A percentile compares a stretch with the other conserved stretches of the same genome.
Conservation (phyloP, 495 filamentous ascomycete genomes). For the Aspergillus funiculosus region DNA sequence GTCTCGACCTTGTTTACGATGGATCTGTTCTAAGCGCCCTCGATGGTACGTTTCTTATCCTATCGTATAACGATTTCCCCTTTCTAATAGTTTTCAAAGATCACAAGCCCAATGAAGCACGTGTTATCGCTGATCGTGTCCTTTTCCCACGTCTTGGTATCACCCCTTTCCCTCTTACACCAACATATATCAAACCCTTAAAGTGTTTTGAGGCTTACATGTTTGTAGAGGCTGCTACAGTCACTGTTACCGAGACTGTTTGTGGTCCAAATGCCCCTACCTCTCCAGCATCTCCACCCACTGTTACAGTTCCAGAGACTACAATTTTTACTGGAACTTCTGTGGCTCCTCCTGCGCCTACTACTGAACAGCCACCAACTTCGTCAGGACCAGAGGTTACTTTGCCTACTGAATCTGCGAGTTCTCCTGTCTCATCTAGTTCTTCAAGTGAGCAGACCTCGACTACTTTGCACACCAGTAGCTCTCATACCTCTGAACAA, state of each 20-base stretch:
- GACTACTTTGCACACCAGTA: constrained; percentile 3
- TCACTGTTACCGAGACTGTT: constrained; percentile 22
- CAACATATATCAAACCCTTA: neutral
- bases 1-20: neutral
- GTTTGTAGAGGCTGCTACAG: constrained; percentile 12
- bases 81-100: constrained; percentile 1
- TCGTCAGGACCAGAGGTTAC: constrained; percentile 2
- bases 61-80: neutral
- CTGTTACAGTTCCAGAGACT: constrained; percentile 7
- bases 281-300: neutral
- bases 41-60: constrained; percentile 4
- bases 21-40: neutral
- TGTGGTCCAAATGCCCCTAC: constrained; percentile 12
- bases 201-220: neutral
- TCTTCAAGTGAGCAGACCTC: neutral
- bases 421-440: neutral
- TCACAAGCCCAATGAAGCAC: neutral
- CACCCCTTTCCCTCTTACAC: neutral
- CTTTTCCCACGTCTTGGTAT: constrained; percentile 15
- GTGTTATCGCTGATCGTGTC: neutral
- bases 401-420: neutral
- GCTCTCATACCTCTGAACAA: neutral
- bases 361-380: constrained; percentile 1
- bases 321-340: constrained; percentile 10
- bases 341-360: neutral